Base-by-base conservation (phyloP, 2,329 filamentous ascomycete genomes). In the Dactylonectria estremocensis region DNA sequence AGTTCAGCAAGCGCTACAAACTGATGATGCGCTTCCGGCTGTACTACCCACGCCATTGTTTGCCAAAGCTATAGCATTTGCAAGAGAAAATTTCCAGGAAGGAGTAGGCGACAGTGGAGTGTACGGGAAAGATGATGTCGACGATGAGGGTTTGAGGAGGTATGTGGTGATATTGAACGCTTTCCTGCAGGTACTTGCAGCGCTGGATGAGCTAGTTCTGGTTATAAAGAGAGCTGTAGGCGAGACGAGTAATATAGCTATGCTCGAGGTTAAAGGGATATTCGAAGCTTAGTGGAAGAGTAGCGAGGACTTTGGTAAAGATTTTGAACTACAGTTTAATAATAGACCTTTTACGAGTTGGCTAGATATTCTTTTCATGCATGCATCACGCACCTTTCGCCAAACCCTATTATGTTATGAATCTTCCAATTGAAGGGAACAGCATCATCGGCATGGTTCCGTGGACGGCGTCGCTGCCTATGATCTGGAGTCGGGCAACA, bases 31-130 rank as follows among this genome's bases (percentile, higher is more conserved):
- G 6, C 56, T 68, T 9, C 66, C 66, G 11, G 66, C 66, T 18
- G 61, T 68, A 49, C 37, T 68, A 18, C 66, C 66, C 3, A 64
- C 66, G 31, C 66, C 66, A 10, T 59, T 59, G 56, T 48, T 59
- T 4, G 16, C 40, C 56, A 59, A 37, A 16, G 43, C 56, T 9
- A 59, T 48, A 14, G 37, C 14, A 11, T 13, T n/a, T 22, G 43
- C 40, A 13, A 48, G 45, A n/a, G 22, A 48, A 46, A 22, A 49
- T 9, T 16, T 33, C 45, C 22, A 45, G 11, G 43, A 50, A 8
- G 48, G 48, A 28, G 22, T 35, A 18, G 11, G n/a, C 2, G 28
- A 24, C 2, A 14, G 20, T 35, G 18, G n/a, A 10, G 18, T 59
- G 6, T 20, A 59, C 20, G 18, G n/a, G 8, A 48, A 20, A 11